A percentile compares a stretch with the other conserved stretches of the same genome.
Evolutionary conservation across 768 basidiomycete species (phyloP).

Genomic region (Lentinula sp.): DNA sequence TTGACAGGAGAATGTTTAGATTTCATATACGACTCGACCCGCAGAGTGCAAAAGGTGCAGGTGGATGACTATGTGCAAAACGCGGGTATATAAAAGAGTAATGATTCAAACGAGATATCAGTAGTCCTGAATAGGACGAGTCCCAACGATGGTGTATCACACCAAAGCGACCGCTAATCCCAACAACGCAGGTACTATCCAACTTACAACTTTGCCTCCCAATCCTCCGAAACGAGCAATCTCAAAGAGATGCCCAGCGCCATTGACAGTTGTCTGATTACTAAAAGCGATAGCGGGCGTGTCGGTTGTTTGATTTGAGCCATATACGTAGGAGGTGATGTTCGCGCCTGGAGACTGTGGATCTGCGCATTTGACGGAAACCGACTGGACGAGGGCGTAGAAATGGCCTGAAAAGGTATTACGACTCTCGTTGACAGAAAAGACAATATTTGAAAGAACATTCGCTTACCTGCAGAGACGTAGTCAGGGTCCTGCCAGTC

Average conservation of each 20-base stretch:
- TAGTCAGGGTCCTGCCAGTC: constrained; percentile 81
- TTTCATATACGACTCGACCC: too few species aligned
- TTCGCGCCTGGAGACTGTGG: constrained; percentile 32
- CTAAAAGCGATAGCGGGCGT: constrained; percentile 52
- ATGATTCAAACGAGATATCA: too few species aligned
- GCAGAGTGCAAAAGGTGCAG: too few species aligned
- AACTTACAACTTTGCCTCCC: constrained; percentile 9
- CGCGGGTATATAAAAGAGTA: too few species aligned
- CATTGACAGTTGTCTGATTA: constrained; percentile 52
- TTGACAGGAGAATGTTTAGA: too few species aligned
- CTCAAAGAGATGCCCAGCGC: constrained; percentile 19
- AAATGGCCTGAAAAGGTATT: constrained; percentile 48
- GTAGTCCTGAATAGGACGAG: background rate
- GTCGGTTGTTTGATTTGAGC: constrained; percentile 42
- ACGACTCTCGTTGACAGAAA: background rate
- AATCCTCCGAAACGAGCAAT: constrained; percentile 11
- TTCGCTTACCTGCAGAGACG: constrained; percentile 43
- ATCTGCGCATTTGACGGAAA: constrained; percentile 61
- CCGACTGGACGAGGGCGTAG: constrained; percentile 55
- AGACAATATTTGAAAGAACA: background rate
- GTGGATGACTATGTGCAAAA: too few species aligned
- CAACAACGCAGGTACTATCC: constrained; percentile 11
- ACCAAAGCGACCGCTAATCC: background rate
- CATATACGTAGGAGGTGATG: constrained; percentile 62
- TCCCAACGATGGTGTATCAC: background rate